Conservation (phyloP, 2,329 filamentous ascomycete species). For the Paracoccidioides brasiliensis region DNA sequence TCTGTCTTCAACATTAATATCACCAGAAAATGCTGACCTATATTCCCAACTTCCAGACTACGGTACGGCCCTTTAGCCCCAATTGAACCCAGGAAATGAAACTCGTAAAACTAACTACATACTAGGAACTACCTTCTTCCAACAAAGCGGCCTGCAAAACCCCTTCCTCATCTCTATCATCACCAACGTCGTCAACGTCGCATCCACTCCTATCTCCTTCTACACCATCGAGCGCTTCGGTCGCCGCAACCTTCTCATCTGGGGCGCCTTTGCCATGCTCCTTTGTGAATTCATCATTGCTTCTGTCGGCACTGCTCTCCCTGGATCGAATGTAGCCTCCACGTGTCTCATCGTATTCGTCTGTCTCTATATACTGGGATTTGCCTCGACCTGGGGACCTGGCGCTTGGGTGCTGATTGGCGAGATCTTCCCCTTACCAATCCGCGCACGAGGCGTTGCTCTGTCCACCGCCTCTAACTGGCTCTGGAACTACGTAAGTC, state of each 20-base stretch:
- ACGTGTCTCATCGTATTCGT: slow-evolving; percentile 39
- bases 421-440: slow-evolving; percentile 48
- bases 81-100: background rate
- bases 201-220: slow-evolving; percentile 41
- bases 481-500: slow-evolving; percentile 45
- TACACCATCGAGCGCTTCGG: slow-evolving; percentile 41
- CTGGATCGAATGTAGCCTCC: slow-evolving; percentile 26
- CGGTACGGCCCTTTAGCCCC: background rate
- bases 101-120: slow-evolving; percentile 13
- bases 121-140: slow-evolving; percentile 38
- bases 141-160: slow-evolving; percentile 37
- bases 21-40: background rate
- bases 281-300: slow-evolving; percentile 42
- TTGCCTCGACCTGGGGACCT: slow-evolving; percentile 41
- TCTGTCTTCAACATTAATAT: background rate
- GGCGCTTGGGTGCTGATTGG: slow-evolving; percentile 42
- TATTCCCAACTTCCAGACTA: slow-evolving; percentile 2
- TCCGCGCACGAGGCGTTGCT: slow-evolving; percentile 51
- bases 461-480: slow-evolving; percentile 49
- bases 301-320: slow-evolving; percentile 33
- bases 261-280: slow-evolving; percentile 40
- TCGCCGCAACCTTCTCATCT: slow-evolving; percentile 40
- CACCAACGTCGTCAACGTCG: slow-evolving; percentile 41
- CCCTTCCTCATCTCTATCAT: slow-evolving; percentile 40
- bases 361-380: slow-evolving; percentile 43